Evolutionary conservation across 148 eudicot species (phyloP).

Genomic region (Rhododendron vialii): DNA sequence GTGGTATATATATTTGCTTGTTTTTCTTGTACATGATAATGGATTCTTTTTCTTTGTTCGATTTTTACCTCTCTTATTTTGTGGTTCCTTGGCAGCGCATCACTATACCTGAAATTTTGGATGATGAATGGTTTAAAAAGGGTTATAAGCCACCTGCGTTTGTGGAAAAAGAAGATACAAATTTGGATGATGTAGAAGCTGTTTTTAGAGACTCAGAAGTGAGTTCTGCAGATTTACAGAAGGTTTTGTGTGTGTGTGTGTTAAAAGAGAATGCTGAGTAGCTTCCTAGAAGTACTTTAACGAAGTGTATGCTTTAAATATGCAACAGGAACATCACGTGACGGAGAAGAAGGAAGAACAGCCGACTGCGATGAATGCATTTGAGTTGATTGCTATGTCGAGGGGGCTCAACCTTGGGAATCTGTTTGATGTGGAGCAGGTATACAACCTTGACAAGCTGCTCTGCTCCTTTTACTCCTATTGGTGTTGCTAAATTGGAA

Average conservation of each 20-base stretch:
- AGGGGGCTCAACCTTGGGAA: conserved; percentile 88
- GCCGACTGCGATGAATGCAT: conserved; percentile 88
- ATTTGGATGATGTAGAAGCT: conserved; percentile 94
- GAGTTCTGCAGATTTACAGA: conserved; percentile 18
- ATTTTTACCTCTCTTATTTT: not conserved
- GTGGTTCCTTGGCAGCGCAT: conserved; percentile 59
- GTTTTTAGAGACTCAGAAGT: conserved; percentile 88
- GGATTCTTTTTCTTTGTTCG: not conserved
- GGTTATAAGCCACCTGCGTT: conserved; percentile 73
- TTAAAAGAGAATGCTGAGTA: not conserved
- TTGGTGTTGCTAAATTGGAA: not conserved
- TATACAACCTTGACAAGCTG: conserved; percentile 17
- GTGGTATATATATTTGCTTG: not conserved
- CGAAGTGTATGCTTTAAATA: conserved; percentile 10
- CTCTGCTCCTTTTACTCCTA: not conserved
- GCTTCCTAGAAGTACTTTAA: not conserved
- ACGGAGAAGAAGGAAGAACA: conserved; percentile 78
- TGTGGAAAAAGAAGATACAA: conserved; percentile 66
- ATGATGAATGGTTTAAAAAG: conserved; percentile 82
- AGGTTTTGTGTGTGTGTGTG: not conserved
- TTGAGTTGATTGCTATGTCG: conserved; percentile 95
- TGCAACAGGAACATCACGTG: conserved; percentile 75
- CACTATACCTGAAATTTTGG: conserved; percentile 65
- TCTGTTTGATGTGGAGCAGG: conserved; percentile 82
- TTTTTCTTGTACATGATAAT: not conserved